These are phyloP conservation scores for Retiboletus flavoniger DNA, from an alignment of 1,284 basidiomycete species.

Conservation along the genomic window DNA sequence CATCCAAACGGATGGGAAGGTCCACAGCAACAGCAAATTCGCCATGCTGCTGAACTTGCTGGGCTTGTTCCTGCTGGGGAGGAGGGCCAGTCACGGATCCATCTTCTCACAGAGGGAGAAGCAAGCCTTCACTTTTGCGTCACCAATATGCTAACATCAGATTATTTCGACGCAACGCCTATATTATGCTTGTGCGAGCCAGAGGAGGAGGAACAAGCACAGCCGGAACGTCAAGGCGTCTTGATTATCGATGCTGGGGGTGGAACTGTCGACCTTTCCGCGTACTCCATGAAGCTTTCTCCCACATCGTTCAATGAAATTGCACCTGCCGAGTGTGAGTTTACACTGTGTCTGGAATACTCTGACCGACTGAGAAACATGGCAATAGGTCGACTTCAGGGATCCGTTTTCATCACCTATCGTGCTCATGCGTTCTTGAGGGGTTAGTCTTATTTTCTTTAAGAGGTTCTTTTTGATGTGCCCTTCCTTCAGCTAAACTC, in stretches of 20 bases:
- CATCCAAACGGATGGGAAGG: conserved; percentile 48
- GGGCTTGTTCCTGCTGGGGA: conserved; percentile 28
- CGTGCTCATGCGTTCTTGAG: conserved; percentile 38
- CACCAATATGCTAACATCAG: conserved; percentile 34
- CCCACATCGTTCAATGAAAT: conserved; percentile 35
- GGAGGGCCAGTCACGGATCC: conserved; percentile 35
- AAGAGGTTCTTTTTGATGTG: conserved; percentile 11
- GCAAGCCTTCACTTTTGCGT: conserved; percentile 49
- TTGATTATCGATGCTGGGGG: conserved; percentile 57
- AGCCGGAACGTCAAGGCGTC: conserved; percentile 33
- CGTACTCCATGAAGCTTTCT: conserved; percentile 37
- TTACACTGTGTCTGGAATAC: accelerated
- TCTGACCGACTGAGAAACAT: neutral
- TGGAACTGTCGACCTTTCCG: conserved; percentile 52
- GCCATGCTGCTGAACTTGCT: conserved; percentile 35
- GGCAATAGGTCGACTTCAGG: conserved; percentile 30
- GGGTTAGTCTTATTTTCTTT: conserved; percentile 32
- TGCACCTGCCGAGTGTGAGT: conserved; percentile 39
- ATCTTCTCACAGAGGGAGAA: conserved; percentile 50
- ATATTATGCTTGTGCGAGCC: conserved; percentile 15
- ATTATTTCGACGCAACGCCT: conserved; percentile 28
- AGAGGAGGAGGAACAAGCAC: conserved; percentile 9
- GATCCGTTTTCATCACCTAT: conserved; percentile 41
- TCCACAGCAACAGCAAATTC: conserved; percentile 38
- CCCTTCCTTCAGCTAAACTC: conserved; percentile 34